Conservation (phyloP, 2,329 filamentous ascomycete genomes). For the Pyrenophora teres region DNA sequence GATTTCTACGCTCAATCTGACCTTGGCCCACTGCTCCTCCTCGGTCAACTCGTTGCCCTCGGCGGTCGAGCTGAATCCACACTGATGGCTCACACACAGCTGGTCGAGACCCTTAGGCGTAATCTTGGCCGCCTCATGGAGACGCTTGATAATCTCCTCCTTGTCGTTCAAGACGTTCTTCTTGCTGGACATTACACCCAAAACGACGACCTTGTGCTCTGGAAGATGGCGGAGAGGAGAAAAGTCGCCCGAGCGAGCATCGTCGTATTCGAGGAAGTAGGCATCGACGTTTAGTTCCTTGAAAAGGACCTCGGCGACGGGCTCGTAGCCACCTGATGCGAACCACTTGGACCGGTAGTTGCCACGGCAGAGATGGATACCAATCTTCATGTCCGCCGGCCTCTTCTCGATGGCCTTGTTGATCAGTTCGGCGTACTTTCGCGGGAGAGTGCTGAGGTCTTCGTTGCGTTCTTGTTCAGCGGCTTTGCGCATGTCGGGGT, state of each 20-base stretch:
- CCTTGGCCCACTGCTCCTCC: slow-evolving; percentile 64
- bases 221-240: slow-evolving; percentile 60
- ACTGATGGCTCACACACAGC: slow-evolving; percentile 63
- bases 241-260: slow-evolving; percentile 62
- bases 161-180: slow-evolving; percentile 62
- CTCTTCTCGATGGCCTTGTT: slow-evolving; percentile 59
- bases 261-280: slow-evolving; percentile 65
- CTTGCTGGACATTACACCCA: slow-evolving; percentile 62
- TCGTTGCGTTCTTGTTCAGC: slow-evolving; percentile 57
- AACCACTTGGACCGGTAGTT: slow-evolving; percentile 64
- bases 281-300: slow-evolving; percentile 61
- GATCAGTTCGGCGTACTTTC: slow-evolving; percentile 61
- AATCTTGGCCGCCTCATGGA: slow-evolving; percentile 48
- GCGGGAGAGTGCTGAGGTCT: slow-evolving; percentile 55
- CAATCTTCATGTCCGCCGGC: slow-evolving; percentile 60
- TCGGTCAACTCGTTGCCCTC: slow-evolving; percentile 62
- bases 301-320: slow-evolving; percentile 62
- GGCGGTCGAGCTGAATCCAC: slow-evolving; percentile 61
- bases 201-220: slow-evolving; percentile 59
- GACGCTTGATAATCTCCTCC: slow-evolving; percentile 46
- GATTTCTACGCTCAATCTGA: slow-evolving; percentile 60
- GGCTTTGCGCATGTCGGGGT: slow-evolving; percentile 59
- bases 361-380: slow-evolving; percentile 62
- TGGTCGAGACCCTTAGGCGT: slow-evolving; percentile 60
- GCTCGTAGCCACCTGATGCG: slow-evolving; percentile 63